Evolutionary conservation across 129 eudicot species (phyloP).

Genomic region (Saussurea involucrata): DNA sequence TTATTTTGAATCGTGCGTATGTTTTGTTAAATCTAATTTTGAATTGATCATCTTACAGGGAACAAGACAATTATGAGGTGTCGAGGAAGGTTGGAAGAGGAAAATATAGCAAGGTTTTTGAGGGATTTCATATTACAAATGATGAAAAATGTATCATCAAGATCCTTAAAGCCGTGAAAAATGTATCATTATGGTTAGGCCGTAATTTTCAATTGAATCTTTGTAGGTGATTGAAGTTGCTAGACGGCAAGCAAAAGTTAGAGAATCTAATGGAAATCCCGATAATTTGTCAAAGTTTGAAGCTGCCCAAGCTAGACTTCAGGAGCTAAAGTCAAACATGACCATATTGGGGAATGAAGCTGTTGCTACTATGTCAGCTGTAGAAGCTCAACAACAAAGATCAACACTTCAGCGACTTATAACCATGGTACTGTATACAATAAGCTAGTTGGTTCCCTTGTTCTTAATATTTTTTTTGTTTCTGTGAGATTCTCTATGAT

Average conservation of each 20-base stretch:
- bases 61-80: slow-evolving; percentile 94
- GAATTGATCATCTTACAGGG: slow-evolving; percentile 38
- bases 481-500: background rate
- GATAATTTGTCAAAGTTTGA: slow-evolving; percentile 56
- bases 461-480: background rate
- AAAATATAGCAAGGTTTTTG: slow-evolving; percentile 92
- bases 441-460: background rate
- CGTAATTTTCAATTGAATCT: slow-evolving; percentile 6
- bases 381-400: slow-evolving; percentile 91
- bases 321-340: slow-evolving; percentile 78
- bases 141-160: slow-evolving; percentile 88
- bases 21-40: background rate
- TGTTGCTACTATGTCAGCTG: slow-evolving; percentile 87
- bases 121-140: slow-evolving; percentile 73
- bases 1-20: background rate
- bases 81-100: slow-evolving; percentile 98
- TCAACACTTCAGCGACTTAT: slow-evolving; percentile 83
- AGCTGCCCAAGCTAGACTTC: slow-evolving; percentile 79
- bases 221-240: slow-evolving; percentile 89
- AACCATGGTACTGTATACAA: slow-evolving; percentile 52
- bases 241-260: slow-evolving; percentile 69
- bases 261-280: slow-evolving; percentile 58
- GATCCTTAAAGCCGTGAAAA: slow-evolving; percentile 94
- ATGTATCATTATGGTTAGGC: too few relatives aligned
- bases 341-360: slow-evolving; percentile 80